phyloP scores from a whole-genome alignment of 2,329 filamentous ascomycete genomes.

The Fusarium sp. region DNA sequence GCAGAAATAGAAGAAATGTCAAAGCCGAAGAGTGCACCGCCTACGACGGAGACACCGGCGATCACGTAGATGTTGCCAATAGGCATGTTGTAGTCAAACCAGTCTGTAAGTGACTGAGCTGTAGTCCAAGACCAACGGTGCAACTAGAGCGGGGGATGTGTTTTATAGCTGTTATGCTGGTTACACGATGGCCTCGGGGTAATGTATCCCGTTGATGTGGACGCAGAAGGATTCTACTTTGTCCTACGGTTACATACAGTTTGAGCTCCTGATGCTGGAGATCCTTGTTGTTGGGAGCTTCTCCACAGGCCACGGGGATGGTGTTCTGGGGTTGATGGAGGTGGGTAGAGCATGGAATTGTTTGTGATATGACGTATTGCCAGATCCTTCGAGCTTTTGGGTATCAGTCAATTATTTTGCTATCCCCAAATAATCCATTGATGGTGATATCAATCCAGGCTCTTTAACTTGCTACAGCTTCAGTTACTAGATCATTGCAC shows the following conservation, averaged over 20 bases:
- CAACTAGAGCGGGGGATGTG: not conserved
- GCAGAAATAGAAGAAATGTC: constrained; percentile 40
- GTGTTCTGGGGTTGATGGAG: constrained; percentile 17
- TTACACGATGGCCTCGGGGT: not conserved
- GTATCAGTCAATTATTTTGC: not conserved
- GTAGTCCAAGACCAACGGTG: not conserved
- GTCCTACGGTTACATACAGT: not conserved
- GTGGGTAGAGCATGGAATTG: not conserved
- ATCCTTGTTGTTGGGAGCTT: constrained; percentile 7
- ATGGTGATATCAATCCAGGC: accelerated
- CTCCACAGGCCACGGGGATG: constrained; percentile 13
- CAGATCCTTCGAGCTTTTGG: not conserved
- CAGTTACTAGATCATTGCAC: accelerated
- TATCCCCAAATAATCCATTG: not conserved
- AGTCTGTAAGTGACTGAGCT: not conserved
- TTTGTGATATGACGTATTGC: not conserved
- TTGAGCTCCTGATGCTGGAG: constrained; percentile 22
- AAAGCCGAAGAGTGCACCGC: constrained; percentile 40
- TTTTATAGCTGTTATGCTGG: constrained; percentile 11
- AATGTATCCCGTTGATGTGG: constrained; percentile 1
- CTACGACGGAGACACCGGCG: constrained; percentile 35
- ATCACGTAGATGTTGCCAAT: constrained; percentile 41
- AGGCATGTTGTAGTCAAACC: constrained; percentile 4
- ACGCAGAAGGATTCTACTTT: not conserved
- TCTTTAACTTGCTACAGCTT: not conserved